Base-by-base conservation (phyloP, 2,329 filamentous ascomycete species). In the Colletotrichum echinochloae region DNA sequence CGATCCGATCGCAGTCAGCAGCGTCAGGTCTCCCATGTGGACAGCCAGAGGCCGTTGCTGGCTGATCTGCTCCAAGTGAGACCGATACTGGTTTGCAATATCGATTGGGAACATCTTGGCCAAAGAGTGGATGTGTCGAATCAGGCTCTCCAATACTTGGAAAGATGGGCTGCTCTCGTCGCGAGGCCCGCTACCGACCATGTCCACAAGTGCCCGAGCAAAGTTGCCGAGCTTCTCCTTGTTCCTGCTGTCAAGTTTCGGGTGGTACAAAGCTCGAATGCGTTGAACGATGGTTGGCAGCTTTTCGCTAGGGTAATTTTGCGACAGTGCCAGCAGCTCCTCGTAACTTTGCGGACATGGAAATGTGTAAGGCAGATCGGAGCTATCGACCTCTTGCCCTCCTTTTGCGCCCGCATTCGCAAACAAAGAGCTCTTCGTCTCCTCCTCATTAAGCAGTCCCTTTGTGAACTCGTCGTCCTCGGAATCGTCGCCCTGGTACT, bases 51-150 rank as follows among this genome's bases (percentile, higher is more conserved):
- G 83, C 44, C 89, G 83, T 39, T 79, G 76, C 39, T 81, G 74
- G 60, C 82, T 80, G 51, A 90, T 85, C n/a, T 87, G 83, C 63
- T 84, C 81, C 28, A 99, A 85, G 73, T 93, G 91, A n/a, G 86
- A 81, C 30, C 95, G 90, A 80, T 97, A 97, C 12, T 90, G 90
- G 70, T 88, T 89, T 30, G 92, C 91, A 65, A 97, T 93, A 66
- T 92, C 91, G 46, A 93, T 84, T 0, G 95, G 90, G 75, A 94
- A 97, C 60, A 90, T 92, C 78, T 97, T 95, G 4, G 95, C 92
- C 65, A 99, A 86, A 2, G 95, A 98, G 81, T 99, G 97, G 30
- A 97, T 86, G 80, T 99, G 96, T 57, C 96, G 92, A 69, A 95
- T 90, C 18, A 98, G 81, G 62, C 88, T 92, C 80, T 99, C 96